Evolutionary conservation across 331 rosid species (phyloP).

Genomic region (Rhamnella rubrinervis): DNA sequence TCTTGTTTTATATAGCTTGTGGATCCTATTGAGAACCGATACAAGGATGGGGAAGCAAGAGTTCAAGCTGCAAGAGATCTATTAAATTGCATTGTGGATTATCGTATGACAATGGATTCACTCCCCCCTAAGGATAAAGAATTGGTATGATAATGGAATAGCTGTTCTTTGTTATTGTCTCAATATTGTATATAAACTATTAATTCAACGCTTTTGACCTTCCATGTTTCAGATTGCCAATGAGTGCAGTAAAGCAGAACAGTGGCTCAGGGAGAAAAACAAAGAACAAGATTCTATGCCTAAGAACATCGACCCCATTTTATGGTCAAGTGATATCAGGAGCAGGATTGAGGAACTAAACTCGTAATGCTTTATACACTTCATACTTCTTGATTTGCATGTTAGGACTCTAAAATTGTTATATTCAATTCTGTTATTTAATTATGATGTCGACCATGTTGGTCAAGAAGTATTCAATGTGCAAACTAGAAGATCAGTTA

Average conservation of each 20-base stretch:
- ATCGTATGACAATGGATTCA: slow-evolving; percentile 33
- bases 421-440: not conserved
- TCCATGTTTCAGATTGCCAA: slow-evolving; percentile 35
- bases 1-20: slow-evolving; percentile 47
- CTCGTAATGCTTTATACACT: slow-evolving; percentile 30
- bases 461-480: not conserved
- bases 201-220: slow-evolving; percentile 4
- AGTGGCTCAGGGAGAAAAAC: slow-evolving; percentile 45
- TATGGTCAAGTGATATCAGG: slow-evolving; percentile 51
- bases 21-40: slow-evolving; percentile 78
- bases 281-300: slow-evolving; percentile 46
- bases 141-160: slow-evolving; percentile 21
- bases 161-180: not conserved
- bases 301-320: slow-evolving; percentile 43
- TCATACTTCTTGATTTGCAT: slow-evolving; percentile 1
- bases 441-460: not conserved
- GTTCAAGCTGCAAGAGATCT: slow-evolving; percentile 48
- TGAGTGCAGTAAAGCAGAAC: slow-evolving; percentile 51
- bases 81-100: slow-evolving; percentile 40
- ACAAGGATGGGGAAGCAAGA: slow-evolving; percentile 78
- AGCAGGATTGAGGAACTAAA: slow-evolving; percentile 43
- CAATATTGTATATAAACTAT: slow-evolving; percentile 6
- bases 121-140: slow-evolving; percentile 40
- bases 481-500: not conserved
- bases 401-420: not conserved